Conservation (phyloP, 225 moss, liverwort and hornwort species). For the Sphagnum contortum region DNA sequence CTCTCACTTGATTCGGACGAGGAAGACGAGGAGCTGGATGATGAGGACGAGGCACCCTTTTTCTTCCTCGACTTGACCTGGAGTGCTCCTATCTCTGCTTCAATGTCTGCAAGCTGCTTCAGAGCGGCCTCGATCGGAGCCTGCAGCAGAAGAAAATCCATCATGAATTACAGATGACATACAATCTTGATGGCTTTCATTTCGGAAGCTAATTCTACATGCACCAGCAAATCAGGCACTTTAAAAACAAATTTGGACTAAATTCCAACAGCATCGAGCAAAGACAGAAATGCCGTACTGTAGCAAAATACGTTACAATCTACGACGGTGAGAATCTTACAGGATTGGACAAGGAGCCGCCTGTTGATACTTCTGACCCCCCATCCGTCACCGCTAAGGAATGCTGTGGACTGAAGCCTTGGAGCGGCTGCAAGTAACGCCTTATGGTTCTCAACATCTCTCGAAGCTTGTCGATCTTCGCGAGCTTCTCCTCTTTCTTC, state of each 20-base stretch:
- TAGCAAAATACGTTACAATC: background rate
- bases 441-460: constrained; percentile 26
- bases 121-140: background rate
- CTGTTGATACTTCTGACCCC: constrained; percentile 4
- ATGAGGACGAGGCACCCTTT: constrained; percentile 19
- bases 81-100: constrained; percentile 4
- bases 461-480: constrained; percentile 32
- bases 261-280: background rate
- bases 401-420: background rate
- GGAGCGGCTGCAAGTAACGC: constrained; percentile 24
- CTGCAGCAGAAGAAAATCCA: constrained; percentile 2
- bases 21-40: constrained; percentile 25
- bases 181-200: background rate
- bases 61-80: constrained; percentile 20
- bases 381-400: background rate
- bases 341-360: constrained; percentile 10
- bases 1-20: constrained; percentile 32
- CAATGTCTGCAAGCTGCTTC: constrained; percentile 9
- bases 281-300: background rate
- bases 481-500: constrained; percentile 33
- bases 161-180: background rate
- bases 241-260: background rate
- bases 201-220: constrained; percentile 1
- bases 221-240: background rate
- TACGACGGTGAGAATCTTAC: constrained; percentile 2